A percentile compares a stretch with the other conserved stretches of the same genome.
These are phyloP conservation scores for Quaeritorhiza haematococci DNA, from an alignment of 371 early-diverging fungal species.

Conservation along the genomic window DNA sequence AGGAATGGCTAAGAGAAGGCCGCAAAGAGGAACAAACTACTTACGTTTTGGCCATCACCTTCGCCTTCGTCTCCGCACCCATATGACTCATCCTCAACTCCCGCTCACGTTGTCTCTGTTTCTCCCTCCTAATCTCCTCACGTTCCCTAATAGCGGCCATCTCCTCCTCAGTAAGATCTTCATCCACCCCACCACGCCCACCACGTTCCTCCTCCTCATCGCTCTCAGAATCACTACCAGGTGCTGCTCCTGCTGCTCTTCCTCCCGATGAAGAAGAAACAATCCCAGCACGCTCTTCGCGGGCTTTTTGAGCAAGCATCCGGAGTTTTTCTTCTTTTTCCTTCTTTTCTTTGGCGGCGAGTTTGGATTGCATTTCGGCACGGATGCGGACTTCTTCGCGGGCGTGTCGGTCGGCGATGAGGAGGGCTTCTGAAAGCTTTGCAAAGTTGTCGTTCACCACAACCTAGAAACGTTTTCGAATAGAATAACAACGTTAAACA, in stretches of 20 bases:
- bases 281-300: constrained; percentile 63
- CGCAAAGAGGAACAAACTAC: not conserved
- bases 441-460: constrained; percentile 93
- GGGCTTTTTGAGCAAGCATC: constrained; percentile 82
- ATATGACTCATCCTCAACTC: constrained; percentile 84
- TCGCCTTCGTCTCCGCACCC: constrained; percentile 83
- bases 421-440: constrained; percentile 88
- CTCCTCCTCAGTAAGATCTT: constrained; percentile 41
- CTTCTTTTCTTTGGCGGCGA: constrained; percentile 92
- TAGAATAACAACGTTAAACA: not conserved
- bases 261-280: constrained; percentile 13
- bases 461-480: constrained; percentile 12
- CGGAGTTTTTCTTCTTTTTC: constrained; percentile 88
- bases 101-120: constrained; percentile 78
- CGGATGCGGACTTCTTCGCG: constrained; percentile 89
- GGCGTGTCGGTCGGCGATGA: constrained; percentile 89
- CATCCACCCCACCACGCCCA: constrained; percentile 14
- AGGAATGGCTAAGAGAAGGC: not conserved
- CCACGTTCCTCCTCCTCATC: constrained; percentile 12
- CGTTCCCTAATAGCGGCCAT: constrained; percentile 66
- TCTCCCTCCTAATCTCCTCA: constrained; percentile 81
- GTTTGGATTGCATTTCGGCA: constrained; percentile 78
- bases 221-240: constrained; percentile 1
- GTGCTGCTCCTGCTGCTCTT: constrained; percentile 1
- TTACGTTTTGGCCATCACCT: constrained; percentile 57